Percentiles rank a stretch among this genome's conserved stretches.
phyloP scores from a whole-genome alignment of 2,329 filamentous ascomycete species.

The Esteya vermicola region DNA sequence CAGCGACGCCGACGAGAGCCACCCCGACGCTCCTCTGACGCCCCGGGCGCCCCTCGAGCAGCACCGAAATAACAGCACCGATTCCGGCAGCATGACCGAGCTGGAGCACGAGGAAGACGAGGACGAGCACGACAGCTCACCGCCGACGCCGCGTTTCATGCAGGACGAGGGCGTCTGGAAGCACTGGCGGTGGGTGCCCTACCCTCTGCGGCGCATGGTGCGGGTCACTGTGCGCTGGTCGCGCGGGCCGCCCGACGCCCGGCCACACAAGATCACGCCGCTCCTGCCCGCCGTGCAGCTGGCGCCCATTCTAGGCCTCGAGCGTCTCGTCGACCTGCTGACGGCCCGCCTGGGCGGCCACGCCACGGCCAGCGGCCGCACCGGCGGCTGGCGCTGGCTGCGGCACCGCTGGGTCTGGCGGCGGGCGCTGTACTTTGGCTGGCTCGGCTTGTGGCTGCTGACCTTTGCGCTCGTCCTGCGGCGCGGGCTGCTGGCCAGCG shows the following conservation, averaged over 20 bases:
- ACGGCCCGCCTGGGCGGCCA: no score
- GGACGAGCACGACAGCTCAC: constrained; percentile 9
- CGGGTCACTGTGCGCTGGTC: constrained; percentile 33
- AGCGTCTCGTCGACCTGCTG: constrained; percentile 37
- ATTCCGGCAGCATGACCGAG: constrained; percentile 25
- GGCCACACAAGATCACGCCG: constrained; percentile 37
- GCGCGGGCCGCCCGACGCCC: constrained; percentile 39
- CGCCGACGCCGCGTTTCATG: constrained; percentile 44
- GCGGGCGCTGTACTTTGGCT: constrained; percentile 40
- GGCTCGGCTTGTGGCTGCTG: constrained; percentile 53
- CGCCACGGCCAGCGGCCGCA: no score
- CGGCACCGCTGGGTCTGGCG: constrained; percentile 48
- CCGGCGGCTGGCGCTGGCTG: constrained; percentile 20
- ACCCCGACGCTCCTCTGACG: no score
- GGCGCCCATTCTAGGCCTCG: constrained; percentile 48
- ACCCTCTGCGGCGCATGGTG: constrained; percentile 32
- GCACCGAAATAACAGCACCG: constrained; percentile 7
- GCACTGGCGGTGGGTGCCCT: constrained; percentile 44
- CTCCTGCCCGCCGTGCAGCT: constrained; percentile 54
- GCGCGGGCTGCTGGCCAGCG: constrained; percentile 40
- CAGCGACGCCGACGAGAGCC: constrained; percentile 7
- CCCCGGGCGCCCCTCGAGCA: neutral
- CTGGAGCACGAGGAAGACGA: constrained; percentile 24
- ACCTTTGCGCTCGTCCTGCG: constrained; percentile 56
- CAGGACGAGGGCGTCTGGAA: constrained; percentile 38